Evolutionary conservation across 2,329 filamentous ascomycete species (phyloP).

Genomic region (Penicillium italicum): DNA sequence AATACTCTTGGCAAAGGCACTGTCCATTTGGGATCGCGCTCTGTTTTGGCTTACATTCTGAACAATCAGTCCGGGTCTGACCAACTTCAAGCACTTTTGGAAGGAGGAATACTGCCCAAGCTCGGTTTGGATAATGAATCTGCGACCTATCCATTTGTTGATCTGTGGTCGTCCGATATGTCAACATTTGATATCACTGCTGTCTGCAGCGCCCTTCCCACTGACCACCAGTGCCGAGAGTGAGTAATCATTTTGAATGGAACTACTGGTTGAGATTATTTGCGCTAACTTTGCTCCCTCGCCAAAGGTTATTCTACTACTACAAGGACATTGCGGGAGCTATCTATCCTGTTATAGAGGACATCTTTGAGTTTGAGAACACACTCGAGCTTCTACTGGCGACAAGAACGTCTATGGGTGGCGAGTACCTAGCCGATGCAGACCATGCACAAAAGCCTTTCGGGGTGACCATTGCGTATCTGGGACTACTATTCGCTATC

Average conservation of each 20-base stretch:
- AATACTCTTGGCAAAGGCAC: conserved; percentile 60
- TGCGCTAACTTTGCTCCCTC: conserved; percentile 5
- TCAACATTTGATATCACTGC: conserved; percentile 56
- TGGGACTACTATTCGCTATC: conserved; percentile 59
- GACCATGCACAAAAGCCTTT: conserved; percentile 55
- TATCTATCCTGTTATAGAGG: conserved; percentile 59
- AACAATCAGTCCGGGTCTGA: conserved; percentile 51
- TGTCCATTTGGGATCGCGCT: conserved; percentile 59
- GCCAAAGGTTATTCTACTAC: conserved; percentile 51
- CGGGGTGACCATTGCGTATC: conserved; percentile 56
- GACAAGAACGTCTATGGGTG: conserved; percentile 47
- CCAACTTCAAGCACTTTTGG: conserved; percentile 53
- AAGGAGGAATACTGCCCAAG: conserved; percentile 60
- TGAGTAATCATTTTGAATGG: conserved; percentile 26
- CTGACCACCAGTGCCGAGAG: conserved; percentile 56
- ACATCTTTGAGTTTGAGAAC: conserved; percentile 53
- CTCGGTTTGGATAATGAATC: conserved; percentile 63
- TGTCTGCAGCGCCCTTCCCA: conserved; percentile 57
- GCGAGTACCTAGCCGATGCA: conserved; percentile 40
- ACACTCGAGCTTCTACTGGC: conserved; percentile 54
- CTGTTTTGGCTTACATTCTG: conserved; percentile 59
- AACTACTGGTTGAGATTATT: too few relatives aligned
- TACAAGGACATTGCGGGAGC: conserved; percentile 58
- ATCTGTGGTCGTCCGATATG: conserved; percentile 61
- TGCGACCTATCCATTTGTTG: conserved; percentile 63